Evolutionary conservation across 169 alveolate genomes (phyloP).

Genomic region (Babesia ovata): DNA sequence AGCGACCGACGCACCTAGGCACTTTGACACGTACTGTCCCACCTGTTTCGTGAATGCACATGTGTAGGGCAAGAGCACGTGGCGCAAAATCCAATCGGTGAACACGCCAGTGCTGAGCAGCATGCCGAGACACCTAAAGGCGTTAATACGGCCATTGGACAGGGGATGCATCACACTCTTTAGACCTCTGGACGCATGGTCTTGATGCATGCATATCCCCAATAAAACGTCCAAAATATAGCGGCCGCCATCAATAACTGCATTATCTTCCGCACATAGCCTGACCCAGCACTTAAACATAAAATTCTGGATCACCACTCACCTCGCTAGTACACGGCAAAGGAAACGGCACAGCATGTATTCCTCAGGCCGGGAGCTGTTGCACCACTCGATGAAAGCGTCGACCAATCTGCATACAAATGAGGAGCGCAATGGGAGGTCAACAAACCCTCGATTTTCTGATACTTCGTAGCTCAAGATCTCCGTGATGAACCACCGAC

Average conservation of each 20-base stretch:
- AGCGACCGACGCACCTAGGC: background rate
- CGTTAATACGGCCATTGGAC: slow-evolving; percentile 6
- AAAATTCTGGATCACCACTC: background rate
- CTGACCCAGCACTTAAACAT: background rate
- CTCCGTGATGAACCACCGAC: slow-evolving; percentile 33
- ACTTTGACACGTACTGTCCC: background rate
- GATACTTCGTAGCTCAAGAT: background rate
- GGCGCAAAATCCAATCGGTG: slow-evolving; percentile 27
- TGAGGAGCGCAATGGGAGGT: background rate
- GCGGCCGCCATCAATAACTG: slow-evolving; percentile 3
- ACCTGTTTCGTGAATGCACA: slow-evolving; percentile 30
- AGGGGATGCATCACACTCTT: background rate
- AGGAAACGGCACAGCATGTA: slow-evolving; percentile 18
- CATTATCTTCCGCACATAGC: slow-evolving; percentile 7
- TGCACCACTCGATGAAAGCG: slow-evolving; percentile 30
- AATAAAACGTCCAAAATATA: slow-evolving; percentile 42
- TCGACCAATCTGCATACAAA: slow-evolving; percentile 10
- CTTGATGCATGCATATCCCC: slow-evolving; percentile 38
- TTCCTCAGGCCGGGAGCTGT: slow-evolving; percentile 21
- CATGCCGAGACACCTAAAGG: slow-evolving; percentile 22
- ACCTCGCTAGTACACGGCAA: slow-evolving; percentile 18
- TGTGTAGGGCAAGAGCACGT: slow-evolving; percentile 35
- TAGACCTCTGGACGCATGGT: background rate
- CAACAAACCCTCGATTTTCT: slow-evolving; percentile 19
- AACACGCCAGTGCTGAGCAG: slow-evolving; percentile 8